Percentiles rank a stretch among this genome's conserved stretches.
Conservation (phyloP, 192 early-diverging fungal species). For the Lobulomyces angularis region DNA sequence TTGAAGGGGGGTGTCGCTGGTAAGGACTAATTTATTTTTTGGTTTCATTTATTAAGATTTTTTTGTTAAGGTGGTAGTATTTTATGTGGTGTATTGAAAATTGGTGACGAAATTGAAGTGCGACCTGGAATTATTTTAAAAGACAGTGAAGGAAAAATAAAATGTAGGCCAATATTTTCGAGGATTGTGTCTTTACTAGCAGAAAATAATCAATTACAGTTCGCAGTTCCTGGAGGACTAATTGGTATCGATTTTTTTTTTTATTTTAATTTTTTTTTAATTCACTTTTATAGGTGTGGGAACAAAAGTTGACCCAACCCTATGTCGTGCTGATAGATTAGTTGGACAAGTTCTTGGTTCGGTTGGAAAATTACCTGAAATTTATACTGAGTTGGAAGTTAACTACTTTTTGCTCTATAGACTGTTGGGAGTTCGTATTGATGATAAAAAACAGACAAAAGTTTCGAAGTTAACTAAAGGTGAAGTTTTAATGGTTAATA, state of each 20-base stretch:
- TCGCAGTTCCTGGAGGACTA: conserved; percentile 98
- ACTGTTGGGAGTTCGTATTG: conserved; percentile 91
- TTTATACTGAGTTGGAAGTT: conserved; percentile 92
- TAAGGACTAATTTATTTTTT: no score
- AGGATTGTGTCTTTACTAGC: conserved; percentile 77
- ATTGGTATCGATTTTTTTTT: conserved; percentile 49
- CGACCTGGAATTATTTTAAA: conserved; percentile 87
- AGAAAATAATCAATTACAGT: conserved; percentile 82
- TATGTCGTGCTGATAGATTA: conserved; percentile 91
- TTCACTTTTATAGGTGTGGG: conserved; percentile 57
- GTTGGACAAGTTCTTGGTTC: conserved; percentile 90
- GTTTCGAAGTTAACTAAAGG: conserved; percentile 75
- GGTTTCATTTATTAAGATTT: no score
- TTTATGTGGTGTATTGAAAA: conserved; percentile 70
- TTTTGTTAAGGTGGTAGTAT: no score
- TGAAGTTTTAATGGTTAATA: conserved; percentile 92
- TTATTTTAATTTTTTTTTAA: neutral
- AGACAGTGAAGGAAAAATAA: conserved; percentile 70
- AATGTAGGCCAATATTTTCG: conserved; percentile 77
- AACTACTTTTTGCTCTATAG: conserved; percentile 93
- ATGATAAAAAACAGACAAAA: conserved; percentile 97
- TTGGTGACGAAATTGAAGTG: conserved; percentile 94
- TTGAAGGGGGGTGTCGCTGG: conserved; percentile 96
- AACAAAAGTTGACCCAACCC: conserved; percentile 86
- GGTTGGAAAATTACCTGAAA: conserved; percentile 81